A percentile compares a stretch with the other conserved stretches of the same genome.
These are phyloP conservation scores for Colletotrichum melonis DNA, from an alignment of 2,329 filamentous ascomycete species.

Conservation along the genomic window DNA sequence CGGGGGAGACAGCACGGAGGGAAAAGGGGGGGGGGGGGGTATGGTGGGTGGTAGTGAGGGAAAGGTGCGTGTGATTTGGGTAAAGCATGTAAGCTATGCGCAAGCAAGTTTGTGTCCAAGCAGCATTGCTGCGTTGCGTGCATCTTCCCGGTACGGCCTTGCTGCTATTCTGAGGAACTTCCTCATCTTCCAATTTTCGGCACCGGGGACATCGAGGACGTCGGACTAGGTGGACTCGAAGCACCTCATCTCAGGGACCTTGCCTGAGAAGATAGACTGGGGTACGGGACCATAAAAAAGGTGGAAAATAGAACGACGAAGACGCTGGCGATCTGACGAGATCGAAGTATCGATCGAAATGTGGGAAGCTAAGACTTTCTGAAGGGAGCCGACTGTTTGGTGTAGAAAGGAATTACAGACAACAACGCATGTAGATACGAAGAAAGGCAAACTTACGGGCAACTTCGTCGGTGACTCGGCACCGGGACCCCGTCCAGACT, in stretches of 20 bases:
- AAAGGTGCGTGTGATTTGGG: slow-evolving; percentile 4
- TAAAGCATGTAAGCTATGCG: neutral
- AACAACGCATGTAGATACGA: neutral
- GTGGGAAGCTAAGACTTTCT: neutral
- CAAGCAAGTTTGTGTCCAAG: neutral
- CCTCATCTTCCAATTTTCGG: slow-evolving; percentile 8
- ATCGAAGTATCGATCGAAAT: neutral
- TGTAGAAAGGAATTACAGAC: neutral
- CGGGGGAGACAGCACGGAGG: neutral
- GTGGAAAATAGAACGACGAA: slow-evolving; percentile 14
- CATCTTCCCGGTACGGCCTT: slow-evolving; percentile 14
- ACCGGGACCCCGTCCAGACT: slow-evolving; percentile 19
- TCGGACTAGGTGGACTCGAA: neutral
- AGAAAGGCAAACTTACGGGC: slow-evolving; percentile 19
- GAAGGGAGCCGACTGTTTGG: no score
- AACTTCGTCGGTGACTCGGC: slow-evolving; percentile 31
- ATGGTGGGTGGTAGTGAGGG: slow-evolving; percentile 22
- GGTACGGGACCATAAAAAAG: slow-evolving; percentile 3
- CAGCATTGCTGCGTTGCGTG: neutral
- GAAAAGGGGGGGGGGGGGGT: neutral
- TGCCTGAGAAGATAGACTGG: neutral
- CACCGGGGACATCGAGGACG: neutral
- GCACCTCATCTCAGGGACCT: slow-evolving; percentile 2
- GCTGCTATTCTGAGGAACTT: slow-evolving; percentile 24
- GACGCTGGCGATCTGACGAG: neutral